A percentile compares a stretch with the other conserved stretches of the same genome.
phyloP scores from a whole-genome alignment of 2,329 filamentous ascomycete species.

The Balansia obtecta region DNA sequence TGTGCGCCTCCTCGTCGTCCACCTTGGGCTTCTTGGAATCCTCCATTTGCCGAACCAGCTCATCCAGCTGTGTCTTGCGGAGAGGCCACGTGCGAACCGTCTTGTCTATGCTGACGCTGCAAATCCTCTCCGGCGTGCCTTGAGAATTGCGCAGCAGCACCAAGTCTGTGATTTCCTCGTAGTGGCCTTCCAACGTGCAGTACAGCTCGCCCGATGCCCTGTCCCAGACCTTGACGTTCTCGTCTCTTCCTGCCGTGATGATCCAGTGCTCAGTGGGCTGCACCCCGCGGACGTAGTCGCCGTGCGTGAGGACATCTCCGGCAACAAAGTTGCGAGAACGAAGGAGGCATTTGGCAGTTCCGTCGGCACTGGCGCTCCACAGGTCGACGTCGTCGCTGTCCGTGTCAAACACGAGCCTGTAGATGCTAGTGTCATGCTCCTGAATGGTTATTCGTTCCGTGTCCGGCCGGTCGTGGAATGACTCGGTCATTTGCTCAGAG shows the following conservation, averaged over 20 bases:
- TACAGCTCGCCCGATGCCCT: slow-evolving; percentile 57
- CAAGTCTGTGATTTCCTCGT: slow-evolving; percentile 81
- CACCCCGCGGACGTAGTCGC: slow-evolving; percentile 81
- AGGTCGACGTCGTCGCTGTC: slow-evolving; percentile 54
- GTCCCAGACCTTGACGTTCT: slow-evolving; percentile 88
- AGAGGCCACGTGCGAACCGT: slow-evolving; percentile 80
- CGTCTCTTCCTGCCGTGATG: slow-evolving; percentile 79
- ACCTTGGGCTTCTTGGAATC: slow-evolving; percentile 33
- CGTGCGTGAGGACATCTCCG: slow-evolving; percentile 65
- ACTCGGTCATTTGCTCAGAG: slow-evolving; percentile 42
- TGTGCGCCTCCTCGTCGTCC: slow-evolving; percentile 34
- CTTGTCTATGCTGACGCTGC: slow-evolving; percentile 81
- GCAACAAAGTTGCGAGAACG: slow-evolving; percentile 54
- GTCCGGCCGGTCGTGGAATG: slow-evolving; percentile 26
- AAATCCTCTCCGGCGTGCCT: slow-evolving; percentile 35
- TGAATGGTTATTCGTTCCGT: slow-evolving; percentile 43
- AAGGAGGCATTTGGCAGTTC: slow-evolving; percentile 68
- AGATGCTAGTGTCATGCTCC: slow-evolving; percentile 84
- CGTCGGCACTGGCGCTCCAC: slow-evolving; percentile 91
- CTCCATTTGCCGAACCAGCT: slow-evolving; percentile 30
- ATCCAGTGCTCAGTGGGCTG: slow-evolving; percentile 66
- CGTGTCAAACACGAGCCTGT: slow-evolving; percentile 61
- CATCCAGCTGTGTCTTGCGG: slow-evolving; percentile 43
- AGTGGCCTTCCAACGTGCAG: slow-evolving; percentile 72
- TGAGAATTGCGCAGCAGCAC: slow-evolving; percentile 39